These are phyloP conservation scores for Yarrowia yakushimensis DNA, from an alignment of 805 yeast genomes.

Conservation along the genomic window DNA sequence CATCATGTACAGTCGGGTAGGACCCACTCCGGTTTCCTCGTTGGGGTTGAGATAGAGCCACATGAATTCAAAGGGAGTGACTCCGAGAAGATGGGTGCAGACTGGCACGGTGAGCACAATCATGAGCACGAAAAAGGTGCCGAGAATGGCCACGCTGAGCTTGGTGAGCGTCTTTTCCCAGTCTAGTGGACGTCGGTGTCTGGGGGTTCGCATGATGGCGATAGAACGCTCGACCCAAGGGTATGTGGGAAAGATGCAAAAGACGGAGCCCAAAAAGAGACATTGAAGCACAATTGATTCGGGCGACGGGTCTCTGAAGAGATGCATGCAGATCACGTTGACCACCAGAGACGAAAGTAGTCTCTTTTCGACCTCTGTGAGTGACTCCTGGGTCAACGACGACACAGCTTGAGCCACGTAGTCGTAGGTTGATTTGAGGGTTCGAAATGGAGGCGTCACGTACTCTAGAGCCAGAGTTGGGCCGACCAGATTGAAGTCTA, in stretches of 20 bases:
- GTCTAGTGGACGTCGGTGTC: neutral
- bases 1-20: conserved; percentile 15
- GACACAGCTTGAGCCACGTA: neutral
- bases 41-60: conserved; percentile 6
- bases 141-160: neutral
- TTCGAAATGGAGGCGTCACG: neutral
- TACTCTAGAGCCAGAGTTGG: conserved; percentile 9
- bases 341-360: neutral
- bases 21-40: neutral
- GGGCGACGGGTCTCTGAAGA: conserved; percentile 9
- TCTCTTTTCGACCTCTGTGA: conserved; percentile 15
- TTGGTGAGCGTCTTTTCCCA: conserved; percentile 19
- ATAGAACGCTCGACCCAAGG: conserved; percentile 22
- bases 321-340: conserved; percentile 11
- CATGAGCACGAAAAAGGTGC: conserved; percentile 17
- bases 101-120: neutral
- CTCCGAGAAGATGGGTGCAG: neutral
- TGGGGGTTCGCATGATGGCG: conserved; percentile 23
- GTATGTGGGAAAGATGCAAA: conserved; percentile 13
- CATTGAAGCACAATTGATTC: conserved; percentile 8
- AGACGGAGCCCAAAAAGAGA: conserved; percentile 22
- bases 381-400: conserved; percentile 2
- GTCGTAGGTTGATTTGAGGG: neutral
- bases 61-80: conserved; percentile 24
- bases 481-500: neutral